Percentiles rank a stretch among this genome's conserved stretches.
phyloP scores from a whole-genome alignment of 192 early-diverging fungal genomes.

The Phlyctochytrium arcticum region DNA sequence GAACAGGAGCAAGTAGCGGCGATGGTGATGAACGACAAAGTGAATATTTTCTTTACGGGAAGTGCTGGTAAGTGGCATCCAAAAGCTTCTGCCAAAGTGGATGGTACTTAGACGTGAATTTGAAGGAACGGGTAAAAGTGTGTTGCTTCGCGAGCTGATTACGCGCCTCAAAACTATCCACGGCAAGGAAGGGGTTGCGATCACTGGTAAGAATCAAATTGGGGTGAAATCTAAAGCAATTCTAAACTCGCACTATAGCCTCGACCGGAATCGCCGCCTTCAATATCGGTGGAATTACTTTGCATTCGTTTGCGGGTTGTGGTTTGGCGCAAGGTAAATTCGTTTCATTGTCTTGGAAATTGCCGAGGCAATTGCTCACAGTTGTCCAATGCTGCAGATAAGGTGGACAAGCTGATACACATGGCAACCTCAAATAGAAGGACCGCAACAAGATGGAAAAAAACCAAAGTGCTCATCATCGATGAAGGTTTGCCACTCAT shows the following conservation, averaged over 20 bases:
- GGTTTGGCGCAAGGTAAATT: slow-evolving; percentile 31
- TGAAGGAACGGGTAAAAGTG: slow-evolving; percentile 38
- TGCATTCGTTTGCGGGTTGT: slow-evolving; percentile 55
- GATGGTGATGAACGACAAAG: slow-evolving; percentile 29
- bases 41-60: slow-evolving; percentile 57
- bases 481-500: slow-evolving; percentile 36
- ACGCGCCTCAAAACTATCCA: slow-evolving; percentile 9
- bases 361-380: neutral
- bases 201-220: slow-evolving; percentile 45
- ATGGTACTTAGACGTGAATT: neutral
- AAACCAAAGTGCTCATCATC: slow-evolving; percentile 41
- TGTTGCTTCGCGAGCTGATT: slow-evolving; percentile 44
- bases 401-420: neutral
- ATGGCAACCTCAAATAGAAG: neutral
- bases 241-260: slow-evolving; percentile 13
- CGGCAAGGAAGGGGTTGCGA: slow-evolving; percentile 35
- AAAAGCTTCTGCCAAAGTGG: neutral
- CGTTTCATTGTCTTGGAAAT: neutral
- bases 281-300: slow-evolving; percentile 55
- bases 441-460: slow-evolving; percentile 26
- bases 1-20: slow-evolving; percentile 30
- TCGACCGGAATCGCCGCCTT: slow-evolving; percentile 56
- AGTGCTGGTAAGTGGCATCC: slow-evolving; percentile 41
- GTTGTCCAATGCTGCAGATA: no score
- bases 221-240: neutral